Conservation (phyloP, 2,329 filamentous ascomycete genomes). For the Epichloe sibirici region DNA sequence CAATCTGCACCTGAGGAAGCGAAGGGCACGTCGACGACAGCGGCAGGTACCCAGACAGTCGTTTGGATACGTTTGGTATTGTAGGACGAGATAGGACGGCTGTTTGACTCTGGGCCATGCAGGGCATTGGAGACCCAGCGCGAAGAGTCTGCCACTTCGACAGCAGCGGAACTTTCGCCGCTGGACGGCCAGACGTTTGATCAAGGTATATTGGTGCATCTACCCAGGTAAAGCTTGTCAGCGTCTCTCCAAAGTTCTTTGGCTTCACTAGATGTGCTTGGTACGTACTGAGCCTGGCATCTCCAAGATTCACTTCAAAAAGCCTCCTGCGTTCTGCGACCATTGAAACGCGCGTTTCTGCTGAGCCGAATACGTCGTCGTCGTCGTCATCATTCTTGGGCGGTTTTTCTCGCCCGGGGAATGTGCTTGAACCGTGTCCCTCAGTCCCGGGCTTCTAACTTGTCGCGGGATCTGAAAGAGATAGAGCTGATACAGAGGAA, state of each 20-base stretch:
- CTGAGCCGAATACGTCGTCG: neutral
- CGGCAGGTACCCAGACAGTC: slow-evolving; percentile 5
- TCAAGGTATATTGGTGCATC: neutral
- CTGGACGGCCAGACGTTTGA: neutral
- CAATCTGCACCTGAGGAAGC: neutral
- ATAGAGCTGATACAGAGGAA: neutral
- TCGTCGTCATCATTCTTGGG: neutral
- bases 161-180: neutral
- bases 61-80: slow-evolving; percentile 1
- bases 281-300: neutral
- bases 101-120: slow-evolving; percentile 3
- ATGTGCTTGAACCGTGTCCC: too few species aligned
- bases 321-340: slow-evolving; percentile 15
- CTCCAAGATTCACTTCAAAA: slow-evolving; percentile 11
- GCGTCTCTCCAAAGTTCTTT: neutral
- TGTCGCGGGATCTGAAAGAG: neutral
- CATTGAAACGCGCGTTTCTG: slow-evolving; percentile 4
- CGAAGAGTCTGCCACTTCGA: neutral
- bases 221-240: neutral
- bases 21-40: slow-evolving; percentile 5
- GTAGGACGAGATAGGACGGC: slow-evolving; percentile 5
- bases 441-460: neutral
- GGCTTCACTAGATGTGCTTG: neutral
- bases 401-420: too few species aligned
- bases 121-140: slow-evolving; percentile 3